phyloP scores from a whole-genome alignment of 306 rosid genomes.

The Quercus parvula region DNA sequence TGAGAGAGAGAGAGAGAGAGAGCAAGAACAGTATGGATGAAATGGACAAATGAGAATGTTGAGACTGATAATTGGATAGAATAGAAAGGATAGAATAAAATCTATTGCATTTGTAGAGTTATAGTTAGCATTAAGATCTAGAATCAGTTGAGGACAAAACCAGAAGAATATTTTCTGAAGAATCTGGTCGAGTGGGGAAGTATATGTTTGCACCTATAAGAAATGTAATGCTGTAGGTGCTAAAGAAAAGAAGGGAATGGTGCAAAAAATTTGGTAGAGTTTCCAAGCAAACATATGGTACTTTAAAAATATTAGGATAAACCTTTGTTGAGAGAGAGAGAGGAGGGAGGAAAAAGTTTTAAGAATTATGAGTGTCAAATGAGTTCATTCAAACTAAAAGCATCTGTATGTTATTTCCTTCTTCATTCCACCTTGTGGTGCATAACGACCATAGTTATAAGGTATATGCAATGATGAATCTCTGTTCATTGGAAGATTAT shows the following conservation, averaged over 20 bases:
- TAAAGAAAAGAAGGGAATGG: background rate
- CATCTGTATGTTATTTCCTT: background rate
- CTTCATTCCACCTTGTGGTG: background rate
- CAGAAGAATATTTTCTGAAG: background rate
- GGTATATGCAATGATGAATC: background rate
- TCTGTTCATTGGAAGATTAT: background rate
- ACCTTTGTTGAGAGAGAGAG: background rate
- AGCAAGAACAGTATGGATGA: background rate
- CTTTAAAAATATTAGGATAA: background rate
- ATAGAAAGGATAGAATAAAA: too few relatives aligned
- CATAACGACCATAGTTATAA: background rate
- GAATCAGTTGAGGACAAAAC: too few relatives aligned
- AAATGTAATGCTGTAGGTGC: background rate
- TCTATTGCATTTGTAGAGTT: too few relatives aligned
- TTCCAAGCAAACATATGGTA: background rate
- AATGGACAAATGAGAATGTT: background rate
- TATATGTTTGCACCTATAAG: background rate
- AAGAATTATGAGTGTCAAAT: too few relatives aligned
- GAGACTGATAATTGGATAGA: too few relatives aligned
- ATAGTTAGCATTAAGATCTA: too few relatives aligned
- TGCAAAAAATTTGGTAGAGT: background rate
- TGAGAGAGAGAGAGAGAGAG: background rate
- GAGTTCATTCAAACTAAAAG: too few relatives aligned
- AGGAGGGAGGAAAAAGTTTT: background rate
- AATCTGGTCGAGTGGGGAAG: background rate